Evolutionary conservation across 169 alveolate species (phyloP), one percentile per base, ranked within the genome.

Genomic region (Eimeria falciformis): DNA sequence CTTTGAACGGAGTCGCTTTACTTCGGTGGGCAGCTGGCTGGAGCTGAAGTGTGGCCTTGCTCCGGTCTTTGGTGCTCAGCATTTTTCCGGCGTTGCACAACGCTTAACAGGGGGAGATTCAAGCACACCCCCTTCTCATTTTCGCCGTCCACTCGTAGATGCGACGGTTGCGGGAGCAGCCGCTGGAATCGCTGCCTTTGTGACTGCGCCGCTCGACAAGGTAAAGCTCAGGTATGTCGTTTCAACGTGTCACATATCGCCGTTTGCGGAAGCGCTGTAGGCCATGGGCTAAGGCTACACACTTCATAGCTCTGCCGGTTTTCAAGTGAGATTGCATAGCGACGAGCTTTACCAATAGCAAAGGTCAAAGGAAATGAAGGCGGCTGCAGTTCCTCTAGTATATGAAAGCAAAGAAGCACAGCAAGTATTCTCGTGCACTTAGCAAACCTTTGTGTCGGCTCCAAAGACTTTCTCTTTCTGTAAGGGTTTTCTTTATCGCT

Each of bases 181-280:
- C 53, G 93, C 90, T 2, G 93, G 90, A 2, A 37, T 65, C 5
- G 93, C 93, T 11, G 93, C 93, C 27, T 89, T 68, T 50, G 23
- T 89, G 47, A 89, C 93, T 2, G 93, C 83, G 45, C 93, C 93
- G 6, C 62, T 89, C 46, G 93, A 89, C 46, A 89, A 89, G 33
- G 90, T 78, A 81, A 89, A 89, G n/a, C 93, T 89, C 71, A 55
- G 93, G 93, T 89, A 66, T 12, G 73, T 17, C 84, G 46, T 29
- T 25, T 33, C 40, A 1, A 33, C 40, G 40, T 2, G 40, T 33
- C 40, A 33, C 40, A 33, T 1, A 33, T 33, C 40, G 40, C 40
- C 40, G 40, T 33, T 33, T 33, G 40, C 40, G 40, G 40, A 33
- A 33, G 40, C 40, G 40, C 40, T 33, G 40, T 33, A 33, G 40